Evolutionary conservation across 805 yeast genomes (phyloP).

Genomic region (Soucietia sequanensis): DNA sequence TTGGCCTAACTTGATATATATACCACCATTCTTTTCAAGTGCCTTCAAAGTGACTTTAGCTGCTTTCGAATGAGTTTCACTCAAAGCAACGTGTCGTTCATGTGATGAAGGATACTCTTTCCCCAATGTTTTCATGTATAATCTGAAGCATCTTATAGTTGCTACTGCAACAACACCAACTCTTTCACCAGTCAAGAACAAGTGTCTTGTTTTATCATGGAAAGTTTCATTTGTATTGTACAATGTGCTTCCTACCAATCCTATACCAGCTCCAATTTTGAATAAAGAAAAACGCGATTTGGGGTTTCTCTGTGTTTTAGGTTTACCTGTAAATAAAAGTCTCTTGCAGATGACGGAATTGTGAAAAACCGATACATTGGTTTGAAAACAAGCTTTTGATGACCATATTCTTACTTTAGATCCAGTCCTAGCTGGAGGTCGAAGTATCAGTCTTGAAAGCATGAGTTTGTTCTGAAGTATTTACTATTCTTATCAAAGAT

Average conservation of each 20-base stretch:
- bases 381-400: too few relatives aligned
- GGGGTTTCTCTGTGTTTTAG: too few relatives aligned
- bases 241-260: slow-evolving; percentile 24
- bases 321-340: too few relatives aligned
- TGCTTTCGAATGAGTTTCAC: slow-evolving; percentile 68
- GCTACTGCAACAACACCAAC: slow-evolving; percentile 67
- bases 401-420: too few relatives aligned
- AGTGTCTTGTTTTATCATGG: slow-evolving; percentile 32
- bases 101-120: slow-evolving; percentile 37
- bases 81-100: slow-evolving; percentile 53
- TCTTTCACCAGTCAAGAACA: slow-evolving; percentile 43
- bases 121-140: slow-evolving; percentile 60
- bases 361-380: too few relatives aligned
- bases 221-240: slow-evolving; percentile 38
- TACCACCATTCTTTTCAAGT: slow-evolving; percentile 83
- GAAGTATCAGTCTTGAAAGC: too few relatives aligned
- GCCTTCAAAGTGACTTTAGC: slow-evolving; percentile 80
- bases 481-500: too few relatives aligned
- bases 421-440: too few relatives aligned
- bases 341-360: too few relatives aligned
- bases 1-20: slow-evolving; percentile 92
- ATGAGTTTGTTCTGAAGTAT: too few relatives aligned
- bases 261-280: slow-evolving; percentile 28
- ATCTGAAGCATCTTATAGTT: slow-evolving; percentile 66
- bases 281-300: too few relatives aligned